Evolutionary conservation across 1,284 basidiomycete genomes (phyloP), one percentile per base, ranked within the genome.

Genomic region (Tilletiaria anomala): DNA sequence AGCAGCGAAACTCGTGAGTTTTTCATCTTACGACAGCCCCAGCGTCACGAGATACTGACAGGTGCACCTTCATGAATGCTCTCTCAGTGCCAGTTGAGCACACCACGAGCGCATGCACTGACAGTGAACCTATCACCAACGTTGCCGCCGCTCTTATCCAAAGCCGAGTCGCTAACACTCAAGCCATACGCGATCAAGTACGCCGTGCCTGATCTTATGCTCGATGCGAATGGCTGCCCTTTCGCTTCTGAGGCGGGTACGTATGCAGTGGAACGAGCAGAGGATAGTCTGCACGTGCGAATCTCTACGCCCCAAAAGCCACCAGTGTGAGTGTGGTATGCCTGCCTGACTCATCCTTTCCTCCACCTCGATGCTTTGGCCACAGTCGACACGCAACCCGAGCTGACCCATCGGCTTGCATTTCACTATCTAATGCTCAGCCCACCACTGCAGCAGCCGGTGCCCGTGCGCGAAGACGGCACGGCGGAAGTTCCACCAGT

Each of bases 401-500:
- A 37, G 15, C 3, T 16, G 10, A n/a, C 22, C 18, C n/a, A 35
- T 14, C 36, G 24, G 12, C 29, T 2, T n/a, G 14, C 5, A 12
- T 15, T 11, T 11, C 23, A n/a, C n/a, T n/a, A n/a, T n/a, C n/a
- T n/a, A n/a, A n/a, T 16, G 3, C 14, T 8, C 8, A 37, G 36
- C 3, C 36, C 36, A n/a, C 36, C 36, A 4, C 21, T 37, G 4
- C 36, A 24, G 10, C 23, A 22, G 3, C 36, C 40, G 37, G n/a
- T 42, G 29, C 36, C 47, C 6, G 54, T 51, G 12, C 51, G 44
- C 20, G 39, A 48, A 15, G 47, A 51, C 20, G 54, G 55, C n/a
- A 41, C 40, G 6, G 43, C 51, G 10, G 35, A 37, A 3, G 8
- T 23, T 1, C 46, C 44, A 0, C 40, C 37, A 17, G 44, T 47